Percentiles rank a stretch among this genome's conserved stretches.
phyloP scores from a whole-genome alignment of 208 protist genomes.

The Crithidia acanthocephali region DNA sequence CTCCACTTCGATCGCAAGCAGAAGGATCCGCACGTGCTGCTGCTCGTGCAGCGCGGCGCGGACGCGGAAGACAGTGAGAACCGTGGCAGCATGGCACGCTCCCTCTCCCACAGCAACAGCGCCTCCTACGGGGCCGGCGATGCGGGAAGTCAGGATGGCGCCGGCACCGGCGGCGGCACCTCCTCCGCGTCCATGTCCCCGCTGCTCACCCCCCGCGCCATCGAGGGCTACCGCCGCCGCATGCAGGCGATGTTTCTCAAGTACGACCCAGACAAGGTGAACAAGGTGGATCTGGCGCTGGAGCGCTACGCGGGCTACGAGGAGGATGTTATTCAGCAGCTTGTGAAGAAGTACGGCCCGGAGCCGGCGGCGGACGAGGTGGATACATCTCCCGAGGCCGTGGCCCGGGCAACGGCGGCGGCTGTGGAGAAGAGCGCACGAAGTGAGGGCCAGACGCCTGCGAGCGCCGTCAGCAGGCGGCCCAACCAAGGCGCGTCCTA shows the following conservation, averaged over 20 bases:
- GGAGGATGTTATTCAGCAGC: slow-evolving; percentile 38
- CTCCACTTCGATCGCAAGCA: slow-evolving; percentile 13
- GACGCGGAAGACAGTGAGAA: not conserved
- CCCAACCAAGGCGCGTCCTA: slow-evolving; percentile 34
- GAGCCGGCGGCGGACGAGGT: slow-evolving; percentile 18
- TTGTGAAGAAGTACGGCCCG: slow-evolving; percentile 48
- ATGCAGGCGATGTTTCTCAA: slow-evolving; percentile 41
- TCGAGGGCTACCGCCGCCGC: slow-evolving; percentile 28
- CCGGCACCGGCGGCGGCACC: not conserved
- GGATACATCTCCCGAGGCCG: not conserved
- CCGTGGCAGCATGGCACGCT: not conserved
- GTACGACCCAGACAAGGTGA: slow-evolving; percentile 44
- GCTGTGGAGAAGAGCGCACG: not conserved
- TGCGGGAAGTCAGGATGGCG: not conserved
- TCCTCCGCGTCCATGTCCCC: slow-evolving; percentile 13
- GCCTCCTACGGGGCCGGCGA: not conserved
- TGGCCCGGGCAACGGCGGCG: not conserved
- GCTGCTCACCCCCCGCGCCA: slow-evolving; percentile 1
- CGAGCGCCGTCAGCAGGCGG: not conserved
- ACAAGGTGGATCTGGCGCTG: slow-evolving; percentile 39
- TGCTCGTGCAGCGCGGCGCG: slow-evolving; percentile 6
- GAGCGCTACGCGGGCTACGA: slow-evolving; percentile 42
- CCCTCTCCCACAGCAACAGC: slow-evolving; percentile 15
- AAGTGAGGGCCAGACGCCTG: not conserved
- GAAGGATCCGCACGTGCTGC: slow-evolving; percentile 21